These are phyloP conservation scores for Talaromyces trachyspermus DNA, from an alignment of 495 filamentous ascomycete species.

Conservation along the genomic window DNA sequence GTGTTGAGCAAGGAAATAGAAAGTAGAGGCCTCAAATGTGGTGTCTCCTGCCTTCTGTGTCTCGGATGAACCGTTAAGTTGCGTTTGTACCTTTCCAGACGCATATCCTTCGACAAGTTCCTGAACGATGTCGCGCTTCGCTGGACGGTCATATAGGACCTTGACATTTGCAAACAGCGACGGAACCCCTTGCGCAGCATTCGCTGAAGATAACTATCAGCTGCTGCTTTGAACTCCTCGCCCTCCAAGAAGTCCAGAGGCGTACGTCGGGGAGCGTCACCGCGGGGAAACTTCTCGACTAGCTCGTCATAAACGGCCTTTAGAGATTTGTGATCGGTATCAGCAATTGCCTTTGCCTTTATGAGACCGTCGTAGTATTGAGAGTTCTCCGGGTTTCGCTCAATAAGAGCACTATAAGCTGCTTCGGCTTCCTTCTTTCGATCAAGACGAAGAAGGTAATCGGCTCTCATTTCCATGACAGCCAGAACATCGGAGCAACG, in stretches of 20 bases:
- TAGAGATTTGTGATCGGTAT: constrained; percentile 54
- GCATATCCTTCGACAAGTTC: constrained; percentile 73
- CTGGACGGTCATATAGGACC: constrained; percentile 68
- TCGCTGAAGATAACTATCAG: constrained; percentile 70
- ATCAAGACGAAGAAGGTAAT: constrained; percentile 74
- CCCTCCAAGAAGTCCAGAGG: constrained; percentile 87
- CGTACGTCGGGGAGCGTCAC: constrained; percentile 77
- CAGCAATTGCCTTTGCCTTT: constrained; percentile 54
- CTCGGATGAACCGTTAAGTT: constrained; percentile 41
- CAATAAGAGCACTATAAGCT: constrained; percentile 72
- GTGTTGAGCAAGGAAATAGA: constrained; percentile 93
- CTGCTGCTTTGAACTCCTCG: constrained; percentile 71
- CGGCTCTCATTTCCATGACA: constrained; percentile 82
- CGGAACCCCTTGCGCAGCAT: constrained; percentile 93
- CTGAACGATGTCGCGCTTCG: constrained; percentile 69
- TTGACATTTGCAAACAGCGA: constrained; percentile 96
- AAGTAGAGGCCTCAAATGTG: constrained; percentile 63
- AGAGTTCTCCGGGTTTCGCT: constrained; percentile 80
- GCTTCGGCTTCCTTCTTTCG: constrained; percentile 73
- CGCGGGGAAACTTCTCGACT: constrained; percentile 70
- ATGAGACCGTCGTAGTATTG: constrained; percentile 77
- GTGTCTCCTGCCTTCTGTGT: constrained; percentile 45
- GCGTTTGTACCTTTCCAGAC: constrained; percentile 30
- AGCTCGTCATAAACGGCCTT: constrained; percentile 72
- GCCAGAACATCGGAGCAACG: constrained; percentile 75